Base-by-base conservation (phyloP, 192 early-diverging fungal species). In the Umbelopsis vinacea region DNA sequence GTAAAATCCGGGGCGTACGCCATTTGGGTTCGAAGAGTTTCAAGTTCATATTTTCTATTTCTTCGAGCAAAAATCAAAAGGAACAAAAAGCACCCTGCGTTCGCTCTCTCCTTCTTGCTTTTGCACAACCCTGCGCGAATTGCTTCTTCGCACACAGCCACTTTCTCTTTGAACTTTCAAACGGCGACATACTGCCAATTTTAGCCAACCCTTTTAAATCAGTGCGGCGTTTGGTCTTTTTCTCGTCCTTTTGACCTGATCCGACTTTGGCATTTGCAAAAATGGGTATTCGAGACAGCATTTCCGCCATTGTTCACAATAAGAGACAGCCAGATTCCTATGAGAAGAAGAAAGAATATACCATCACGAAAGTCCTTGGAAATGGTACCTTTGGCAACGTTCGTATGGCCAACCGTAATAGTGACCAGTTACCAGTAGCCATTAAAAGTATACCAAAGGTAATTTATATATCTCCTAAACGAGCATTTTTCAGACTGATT, bases 361-460 rank as follows among this genome's bases (percentile, higher is more conserved):
- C 45, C 40, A 68, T 68, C 7, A 46, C 24, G 8, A 52, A 46
- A 50, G 19, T 52, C 2, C 67, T 50, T 8, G 48, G 45, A 24
- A 68, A 50, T 26, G 89, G 90, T 19, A 88, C 89, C 4, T 92
- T 89, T 77, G 90, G 89, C 43, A 87, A 89, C 35, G 90, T 92
- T 47, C 81, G 86, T 66, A 72, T 84, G 73, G 88, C 88, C 9
- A 75, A 67, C 12, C 79, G 83, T 10, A 87, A 89, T 66, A 89
- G 86, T 29, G 87, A 89, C 24, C 87, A 89, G 17, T 86, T 87
- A 23, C 83, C 86, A 33, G 92, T 92, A 43, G 95, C 95, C 2
- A 85, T 94, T 70, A 96, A 97, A 81, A 88, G 96, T 54, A 96
- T 97, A 76, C 87, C 87, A 78, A 96, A 70, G 69, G 57, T 63